Conservation (phyloP, 1,284 basidiomycete species). For the Moesziomyces aphidis region DNA sequence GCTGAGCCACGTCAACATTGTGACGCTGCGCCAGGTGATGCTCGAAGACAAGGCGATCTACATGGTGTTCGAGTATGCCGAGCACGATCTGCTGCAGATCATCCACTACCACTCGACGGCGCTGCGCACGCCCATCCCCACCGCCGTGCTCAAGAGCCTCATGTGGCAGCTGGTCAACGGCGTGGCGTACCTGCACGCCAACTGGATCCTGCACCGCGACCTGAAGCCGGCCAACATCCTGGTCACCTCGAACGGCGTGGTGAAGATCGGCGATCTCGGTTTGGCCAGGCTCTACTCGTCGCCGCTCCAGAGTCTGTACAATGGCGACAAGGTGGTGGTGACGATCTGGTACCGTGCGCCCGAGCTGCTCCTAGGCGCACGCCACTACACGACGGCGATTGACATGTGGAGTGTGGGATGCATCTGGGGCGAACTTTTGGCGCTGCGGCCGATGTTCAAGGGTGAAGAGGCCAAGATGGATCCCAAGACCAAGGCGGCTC, state of each 20-base stretch:
- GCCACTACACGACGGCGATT: constrained; percentile 95
- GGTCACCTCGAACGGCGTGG: constrained; percentile 85
- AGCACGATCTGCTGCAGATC: constrained; percentile 90
- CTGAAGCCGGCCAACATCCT: constrained; percentile 99
- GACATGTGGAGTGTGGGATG: constrained; percentile 99
- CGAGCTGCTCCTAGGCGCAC: constrained; percentile 91
- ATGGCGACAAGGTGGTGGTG: constrained; percentile 95
- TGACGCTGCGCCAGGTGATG: constrained; percentile 91
- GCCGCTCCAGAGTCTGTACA: constrained; percentile 81
- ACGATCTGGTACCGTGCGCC: constrained; percentile 99
- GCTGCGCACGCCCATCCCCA: constrained; percentile 79
- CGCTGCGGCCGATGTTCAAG: constrained; percentile 95
- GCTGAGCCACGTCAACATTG: constrained; percentile 91
- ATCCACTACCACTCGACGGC: constrained; percentile 97
- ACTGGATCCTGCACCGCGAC: constrained; percentile 94
- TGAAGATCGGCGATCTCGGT: constrained; percentile 98
- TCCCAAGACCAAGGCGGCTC: constrained; percentile 61
- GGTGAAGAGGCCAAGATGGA: constrained; percentile 98
- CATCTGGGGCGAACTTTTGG: constrained; percentile 94
- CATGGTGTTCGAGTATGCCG: constrained; percentile 99
- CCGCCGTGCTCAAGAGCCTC: constrained; percentile 87
- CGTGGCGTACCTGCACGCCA: constrained; percentile 91
- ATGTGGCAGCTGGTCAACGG: constrained; percentile 97
- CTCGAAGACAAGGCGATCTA: constrained; percentile 88
- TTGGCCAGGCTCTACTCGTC: constrained; percentile 87